Conservation (phyloP, 148 eudicot species). For the Simmondsia chinensis region DNA sequence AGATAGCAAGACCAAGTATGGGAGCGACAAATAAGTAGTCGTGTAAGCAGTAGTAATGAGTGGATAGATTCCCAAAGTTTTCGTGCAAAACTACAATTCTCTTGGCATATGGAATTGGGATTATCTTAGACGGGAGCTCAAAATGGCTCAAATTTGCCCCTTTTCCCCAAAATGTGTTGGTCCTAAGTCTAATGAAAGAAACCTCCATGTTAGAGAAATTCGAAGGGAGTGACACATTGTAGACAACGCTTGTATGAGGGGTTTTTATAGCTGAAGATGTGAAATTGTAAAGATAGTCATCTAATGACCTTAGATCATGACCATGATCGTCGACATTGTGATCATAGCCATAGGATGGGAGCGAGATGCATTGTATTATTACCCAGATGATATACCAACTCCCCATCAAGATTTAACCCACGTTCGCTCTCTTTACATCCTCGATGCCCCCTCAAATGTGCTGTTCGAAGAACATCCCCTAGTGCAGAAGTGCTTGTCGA, state of each 20-base stretch:
- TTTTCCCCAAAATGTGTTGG: constrained; percentile 25
- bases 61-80: constrained; percentile 63
- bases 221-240: constrained; percentile 44
- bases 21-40: constrained; percentile 39
- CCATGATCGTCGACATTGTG: no score
- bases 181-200: constrained; percentile 37
- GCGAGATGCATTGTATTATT: constrained; percentile 13
- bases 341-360: constrained; percentile 1
- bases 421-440: background rate
- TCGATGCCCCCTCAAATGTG: background rate
- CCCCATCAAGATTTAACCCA: constrained; percentile 61
- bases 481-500: no score
- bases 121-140: constrained; percentile 35
- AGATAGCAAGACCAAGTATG: constrained; percentile 41
- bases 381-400: constrained; percentile 22
- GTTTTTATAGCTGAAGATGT: constrained; percentile 9
- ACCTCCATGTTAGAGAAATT: constrained; percentile 49
- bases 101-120: constrained; percentile 33
- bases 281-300: constrained; percentile 31
- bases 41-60: constrained; percentile 40
- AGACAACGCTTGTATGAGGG: constrained; percentile 39
- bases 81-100: constrained; percentile 50
- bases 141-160: constrained; percentile 43
- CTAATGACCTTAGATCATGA: constrained; percentile 19
- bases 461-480: background rate